Percentiles rank a stretch among this genome's conserved stretches.
These are phyloP conservation scores for Fomitopsis palustris DNA, from an alignment of 1,284 basidiomycete species.

Conservation along the genomic window DNA sequence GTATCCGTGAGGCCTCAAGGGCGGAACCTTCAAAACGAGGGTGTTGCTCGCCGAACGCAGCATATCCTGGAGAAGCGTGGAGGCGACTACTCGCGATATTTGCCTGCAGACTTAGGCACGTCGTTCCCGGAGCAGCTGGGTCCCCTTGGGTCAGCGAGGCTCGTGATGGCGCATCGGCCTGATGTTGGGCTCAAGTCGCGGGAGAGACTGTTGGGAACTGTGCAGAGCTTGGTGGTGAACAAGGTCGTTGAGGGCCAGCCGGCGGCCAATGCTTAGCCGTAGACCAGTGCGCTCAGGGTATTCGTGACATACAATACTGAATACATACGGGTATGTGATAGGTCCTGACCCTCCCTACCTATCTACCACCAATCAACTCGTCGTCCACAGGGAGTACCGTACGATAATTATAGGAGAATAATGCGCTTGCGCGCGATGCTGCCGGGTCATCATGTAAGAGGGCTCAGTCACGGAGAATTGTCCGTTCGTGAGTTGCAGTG, in stretches of 20 bases:
- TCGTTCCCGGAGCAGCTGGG: constrained; percentile 26
- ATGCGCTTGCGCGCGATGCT: neutral
- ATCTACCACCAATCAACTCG: neutral
- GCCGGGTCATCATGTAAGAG: too few relatives aligned
- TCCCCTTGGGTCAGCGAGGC: constrained; percentile 38
- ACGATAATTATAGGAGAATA: neutral
- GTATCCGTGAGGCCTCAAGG: neutral
- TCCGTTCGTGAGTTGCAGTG: too few relatives aligned
- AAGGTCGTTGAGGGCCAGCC: neutral
- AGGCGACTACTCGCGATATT: constrained; percentile 50
- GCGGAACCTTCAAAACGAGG: neutral
- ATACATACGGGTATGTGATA: constrained; percentile 8
- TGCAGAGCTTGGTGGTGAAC: constrained; percentile 14
- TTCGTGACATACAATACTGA: constrained; percentile 5
- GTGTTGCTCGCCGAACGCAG: constrained; percentile 17
- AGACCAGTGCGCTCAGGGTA: neutral
- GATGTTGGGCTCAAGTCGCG: constrained; percentile 34
- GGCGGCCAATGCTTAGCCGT: neutral
- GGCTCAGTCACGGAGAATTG: too few relatives aligned
- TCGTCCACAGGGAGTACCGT: neutral
- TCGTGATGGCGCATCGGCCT: constrained; percentile 40
- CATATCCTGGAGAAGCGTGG: constrained; percentile 33
- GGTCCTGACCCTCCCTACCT: neutral
- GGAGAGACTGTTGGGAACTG: constrained; percentile 17
- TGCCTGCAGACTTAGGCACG: constrained; percentile 17